Percentiles rank a stretch among this genome's conserved stretches.
These are phyloP conservation scores for Penstemon newberryi DNA, from an alignment of 257 asterid genomes.

Conservation along the genomic window DNA sequence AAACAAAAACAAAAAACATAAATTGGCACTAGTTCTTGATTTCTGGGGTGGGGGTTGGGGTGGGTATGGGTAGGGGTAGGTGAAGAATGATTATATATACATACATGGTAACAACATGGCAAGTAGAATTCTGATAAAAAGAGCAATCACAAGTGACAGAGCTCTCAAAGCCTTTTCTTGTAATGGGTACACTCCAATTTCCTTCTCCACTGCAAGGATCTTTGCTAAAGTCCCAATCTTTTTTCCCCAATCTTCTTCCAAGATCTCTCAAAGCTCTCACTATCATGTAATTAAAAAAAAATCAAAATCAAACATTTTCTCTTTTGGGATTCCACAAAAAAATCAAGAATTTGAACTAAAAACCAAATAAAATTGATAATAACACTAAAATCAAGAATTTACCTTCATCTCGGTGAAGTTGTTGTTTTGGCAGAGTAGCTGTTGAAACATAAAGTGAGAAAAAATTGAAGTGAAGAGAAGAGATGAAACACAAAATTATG, in stretches of 20 bases:
- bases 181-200: slow-evolving; percentile 66
- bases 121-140: slow-evolving; percentile 52
- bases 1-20: not conserved
- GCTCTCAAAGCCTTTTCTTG: slow-evolving; percentile 63
- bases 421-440: slow-evolving; percentile 36
- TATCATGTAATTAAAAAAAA: slow-evolving; percentile 29
- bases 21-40: too few species aligned
- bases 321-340: slow-evolving; percentile 1
- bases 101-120: slow-evolving; percentile 73
- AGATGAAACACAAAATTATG: slow-evolving; percentile 28
- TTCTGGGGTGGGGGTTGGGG: not conserved
- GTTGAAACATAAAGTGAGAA: slow-evolving; percentile 34
- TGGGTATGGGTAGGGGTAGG: too few species aligned
- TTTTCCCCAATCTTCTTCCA: slow-evolving; percentile 61
- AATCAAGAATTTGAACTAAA: not conserved
- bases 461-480: slow-evolving; percentile 31
- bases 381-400: not conserved
- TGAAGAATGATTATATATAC: slow-evolving; percentile 6
- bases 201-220: slow-evolving; percentile 81
- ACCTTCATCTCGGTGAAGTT: slow-evolving; percentile 67
- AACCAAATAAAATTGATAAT: not conserved
- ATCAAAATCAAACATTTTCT: not conserved
- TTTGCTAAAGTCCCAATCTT: slow-evolving; percentile 71
- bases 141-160: slow-evolving; percentile 71
- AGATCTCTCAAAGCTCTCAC: slow-evolving; percentile 68